These are phyloP conservation scores for Pelargonium australe DNA, from an alignment of 441 rosid species.

Conservation along the genomic window DNA sequence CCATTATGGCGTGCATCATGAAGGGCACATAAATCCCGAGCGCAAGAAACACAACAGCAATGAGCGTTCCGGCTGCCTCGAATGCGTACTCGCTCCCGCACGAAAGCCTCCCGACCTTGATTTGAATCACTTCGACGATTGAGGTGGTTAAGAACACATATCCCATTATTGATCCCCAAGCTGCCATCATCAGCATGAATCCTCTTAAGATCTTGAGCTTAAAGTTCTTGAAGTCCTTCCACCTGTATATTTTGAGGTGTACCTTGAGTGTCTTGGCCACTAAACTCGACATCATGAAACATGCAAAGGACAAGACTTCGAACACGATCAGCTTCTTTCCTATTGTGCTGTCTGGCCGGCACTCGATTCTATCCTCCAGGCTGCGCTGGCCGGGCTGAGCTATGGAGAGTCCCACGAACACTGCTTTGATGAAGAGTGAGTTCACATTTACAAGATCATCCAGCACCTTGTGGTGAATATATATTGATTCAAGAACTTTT, in stretches of 20 bases:
- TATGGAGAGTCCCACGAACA: conserved; percentile 81
- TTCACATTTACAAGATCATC: conserved; percentile 88
- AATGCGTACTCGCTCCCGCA: conserved; percentile 72
- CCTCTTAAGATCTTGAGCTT: conserved; percentile 52
- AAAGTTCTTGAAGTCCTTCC: not conserved
- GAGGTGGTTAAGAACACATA: conserved; percentile 80
- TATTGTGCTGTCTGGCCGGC: conserved; percentile 56
- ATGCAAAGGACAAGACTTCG: conserved; percentile 82
- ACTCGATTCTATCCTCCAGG: conserved; percentile 54
- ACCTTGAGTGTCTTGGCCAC: conserved; percentile 85
- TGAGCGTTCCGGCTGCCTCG: conserved; percentile 52
- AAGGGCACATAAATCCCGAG: conserved; percentile 49
- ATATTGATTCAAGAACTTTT: not conserved
- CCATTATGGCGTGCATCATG: conserved; percentile 4
- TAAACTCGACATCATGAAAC: conserved; percentile 81
- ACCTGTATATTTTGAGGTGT: conserved; percentile 38
- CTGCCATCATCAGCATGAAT: conserved; percentile 81
- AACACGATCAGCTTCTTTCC: conserved; percentile 65
- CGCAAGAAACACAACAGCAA: conserved; percentile 70
- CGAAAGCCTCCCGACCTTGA: conserved; percentile 75
- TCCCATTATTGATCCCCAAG: conserved; percentile 75
- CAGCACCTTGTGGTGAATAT: conserved; percentile 34
- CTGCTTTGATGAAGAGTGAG: conserved; percentile 91
- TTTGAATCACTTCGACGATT: conserved; percentile 77
- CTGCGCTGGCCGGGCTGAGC: conserved; percentile 68